These are phyloP conservation scores for Ogataea glucozyma DNA, from an alignment of 805 yeast genomes.

Conservation along the genomic window DNA sequence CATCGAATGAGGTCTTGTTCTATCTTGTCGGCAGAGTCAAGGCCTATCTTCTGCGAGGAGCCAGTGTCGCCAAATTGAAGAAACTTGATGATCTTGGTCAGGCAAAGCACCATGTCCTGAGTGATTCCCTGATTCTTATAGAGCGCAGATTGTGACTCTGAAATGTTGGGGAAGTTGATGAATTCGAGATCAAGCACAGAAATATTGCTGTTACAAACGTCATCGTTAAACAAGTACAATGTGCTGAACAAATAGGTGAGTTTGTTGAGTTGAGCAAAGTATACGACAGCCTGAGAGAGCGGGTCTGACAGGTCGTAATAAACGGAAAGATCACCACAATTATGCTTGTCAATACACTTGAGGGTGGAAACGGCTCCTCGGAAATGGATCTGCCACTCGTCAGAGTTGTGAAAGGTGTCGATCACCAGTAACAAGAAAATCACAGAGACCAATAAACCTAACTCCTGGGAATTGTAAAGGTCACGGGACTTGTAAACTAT, in stretches of 20 bases:
- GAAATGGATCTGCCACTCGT: slow-evolving; percentile 6
- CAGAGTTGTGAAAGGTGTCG: slow-evolving; percentile 3
- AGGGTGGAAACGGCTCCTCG: slow-evolving; percentile 5
- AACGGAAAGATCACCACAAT: not conserved
- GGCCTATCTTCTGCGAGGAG: not conserved
- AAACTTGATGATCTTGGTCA: not conserved
- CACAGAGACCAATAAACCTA: slow-evolving; percentile 1
- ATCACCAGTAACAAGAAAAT: slow-evolving; percentile 4
- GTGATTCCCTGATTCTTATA: slow-evolving; percentile 1
- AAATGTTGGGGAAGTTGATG: slow-evolving; percentile 1
- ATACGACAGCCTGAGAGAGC: slow-evolving; percentile 1
- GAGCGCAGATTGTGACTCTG: not conserved
- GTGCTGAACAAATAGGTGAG: slow-evolving; percentile 6
- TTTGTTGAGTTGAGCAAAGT: slow-evolving; percentile 3
- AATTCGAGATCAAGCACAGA: slow-evolving; percentile 5
- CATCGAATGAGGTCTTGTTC: not conserved
- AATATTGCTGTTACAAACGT: slow-evolving; percentile 2
- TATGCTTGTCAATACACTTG: slow-evolving; percentile 1
- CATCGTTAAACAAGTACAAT: slow-evolving; percentile 4
- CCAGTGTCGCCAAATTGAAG: not conserved
- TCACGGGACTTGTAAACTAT: not conserved
- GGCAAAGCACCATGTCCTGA: slow-evolving; percentile 3
- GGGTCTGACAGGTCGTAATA: not conserved
- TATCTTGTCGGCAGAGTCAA: not conserved
- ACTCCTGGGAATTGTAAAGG: not conserved